Percentiles rank a stretch among this genome's conserved stretches.
phyloP scores from a whole-genome alignment of 164 flowering plant species.

The Hamamelis virginiana region DNA sequence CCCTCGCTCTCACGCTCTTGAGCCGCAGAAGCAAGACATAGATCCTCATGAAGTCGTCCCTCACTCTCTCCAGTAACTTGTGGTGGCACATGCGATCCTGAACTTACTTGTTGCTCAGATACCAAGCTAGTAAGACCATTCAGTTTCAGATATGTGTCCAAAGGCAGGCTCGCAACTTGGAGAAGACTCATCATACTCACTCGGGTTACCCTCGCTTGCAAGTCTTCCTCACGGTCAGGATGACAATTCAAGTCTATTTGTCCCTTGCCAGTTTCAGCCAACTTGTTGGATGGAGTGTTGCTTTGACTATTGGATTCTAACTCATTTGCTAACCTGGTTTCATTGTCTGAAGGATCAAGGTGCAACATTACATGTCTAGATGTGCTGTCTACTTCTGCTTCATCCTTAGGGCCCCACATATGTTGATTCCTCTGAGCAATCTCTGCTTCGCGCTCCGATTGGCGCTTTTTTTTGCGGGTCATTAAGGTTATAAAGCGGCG shows the following conservation, averaged over 20 bases:
- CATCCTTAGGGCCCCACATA: slow-evolving; percentile 14
- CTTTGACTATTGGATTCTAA: slow-evolving; percentile 31
- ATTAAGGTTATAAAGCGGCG: slow-evolving; percentile 70
- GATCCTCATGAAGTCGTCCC: slow-evolving; percentile 31
- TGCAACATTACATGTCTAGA: slow-evolving; percentile 6
- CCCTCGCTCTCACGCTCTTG: slow-evolving; percentile 35
- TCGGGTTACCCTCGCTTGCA: slow-evolving; percentile 23
- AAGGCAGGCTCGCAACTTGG: slow-evolving; percentile 65
- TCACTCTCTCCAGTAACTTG: slow-evolving; percentile 43
- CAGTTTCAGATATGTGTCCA: slow-evolving; percentile 74
- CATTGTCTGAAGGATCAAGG: slow-evolving; percentile 34
- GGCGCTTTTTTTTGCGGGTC: slow-evolving; percentile 58
- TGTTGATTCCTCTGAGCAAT: slow-evolving; percentile 19
- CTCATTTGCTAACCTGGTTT: slow-evolving; percentile 29
- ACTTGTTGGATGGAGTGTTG: slow-evolving; percentile 19
- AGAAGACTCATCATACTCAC: slow-evolving; percentile 75
- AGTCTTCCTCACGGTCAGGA: slow-evolving; percentile 59
- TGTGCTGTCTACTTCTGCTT: slow-evolving; percentile 18
- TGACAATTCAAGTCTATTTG: slow-evolving; percentile 66
- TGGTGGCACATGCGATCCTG: slow-evolving; percentile 35
- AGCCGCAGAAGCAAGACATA: slow-evolving; percentile 20
- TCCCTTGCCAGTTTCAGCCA: slow-evolving; percentile 37
- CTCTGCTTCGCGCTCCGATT: slow-evolving; percentile 52
- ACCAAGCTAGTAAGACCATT: slow-evolving; percentile 70
- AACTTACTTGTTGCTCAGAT: slow-evolving; percentile 47